A percentile compares a stretch with the other conserved stretches of the same genome.
phyloP scores from a whole-genome alignment of 139 green algal species.

The Tetraselmis chui region DNA sequence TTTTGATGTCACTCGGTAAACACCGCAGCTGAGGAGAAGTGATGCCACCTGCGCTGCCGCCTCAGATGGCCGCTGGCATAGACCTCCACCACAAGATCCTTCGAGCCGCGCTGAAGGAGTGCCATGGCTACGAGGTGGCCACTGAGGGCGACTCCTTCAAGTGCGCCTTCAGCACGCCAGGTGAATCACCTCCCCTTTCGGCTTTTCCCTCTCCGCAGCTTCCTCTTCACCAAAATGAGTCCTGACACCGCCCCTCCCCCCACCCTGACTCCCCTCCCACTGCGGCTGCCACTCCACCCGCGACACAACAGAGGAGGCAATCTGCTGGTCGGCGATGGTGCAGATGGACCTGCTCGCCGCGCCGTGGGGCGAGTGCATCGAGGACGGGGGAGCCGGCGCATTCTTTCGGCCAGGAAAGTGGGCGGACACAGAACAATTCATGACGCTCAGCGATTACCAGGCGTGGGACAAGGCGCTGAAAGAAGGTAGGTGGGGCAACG shows the following conservation, averaged over 20 bases:
- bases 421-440: not conserved
- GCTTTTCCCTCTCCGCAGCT: too few species aligned
- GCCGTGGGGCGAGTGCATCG: not conserved
- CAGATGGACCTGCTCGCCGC: not conserved
- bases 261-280: not conserved
- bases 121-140: not conserved
- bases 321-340: not conserved
- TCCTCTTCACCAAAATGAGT: not conserved
- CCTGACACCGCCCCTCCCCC: not conserved
- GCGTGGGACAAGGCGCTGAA: not conserved
- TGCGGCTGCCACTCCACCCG: not conserved
- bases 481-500: not conserved
- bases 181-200: too few species aligned
- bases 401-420: not conserved
- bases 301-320: not conserved
- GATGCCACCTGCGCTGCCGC: too few species aligned
- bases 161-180: not conserved
- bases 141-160: not conserved
- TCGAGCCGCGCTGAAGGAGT: not conserved
- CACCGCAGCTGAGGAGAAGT: not conserved
- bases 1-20: too few species aligned
- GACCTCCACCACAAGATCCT: not conserved
- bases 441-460: not conserved
- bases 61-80: not conserved
- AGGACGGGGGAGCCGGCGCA: not conserved